These are phyloP conservation scores for Exophiala oligosperma DNA, from an alignment of 2,329 filamentous ascomycete genomes.

Conservation along the genomic window DNA sequence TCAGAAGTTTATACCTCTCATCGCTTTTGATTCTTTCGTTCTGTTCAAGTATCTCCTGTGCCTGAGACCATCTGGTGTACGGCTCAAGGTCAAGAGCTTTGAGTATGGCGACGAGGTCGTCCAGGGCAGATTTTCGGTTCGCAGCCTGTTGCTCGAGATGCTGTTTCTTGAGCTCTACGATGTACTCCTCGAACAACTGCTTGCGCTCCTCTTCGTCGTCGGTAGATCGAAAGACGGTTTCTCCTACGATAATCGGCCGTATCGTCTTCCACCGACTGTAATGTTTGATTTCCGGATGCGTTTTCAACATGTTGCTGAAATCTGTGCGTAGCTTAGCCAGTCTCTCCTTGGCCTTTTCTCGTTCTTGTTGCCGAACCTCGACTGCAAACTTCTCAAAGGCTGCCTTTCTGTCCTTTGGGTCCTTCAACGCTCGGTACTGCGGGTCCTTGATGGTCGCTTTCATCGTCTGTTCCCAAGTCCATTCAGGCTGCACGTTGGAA, in stretches of 20 bases:
- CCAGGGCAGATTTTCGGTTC: slow-evolving; percentile 76
- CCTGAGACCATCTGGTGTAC: slow-evolving; percentile 92
- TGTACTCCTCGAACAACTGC: slow-evolving; percentile 91
- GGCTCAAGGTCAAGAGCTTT: slow-evolving; percentile 81
- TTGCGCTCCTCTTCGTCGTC: slow-evolving; percentile 84
- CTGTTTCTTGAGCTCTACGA: slow-evolving; percentile 76
- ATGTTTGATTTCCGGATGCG: slow-evolving; percentile 94
- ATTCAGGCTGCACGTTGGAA: slow-evolving; percentile 83
- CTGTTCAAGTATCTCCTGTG: slow-evolving; percentile 76
- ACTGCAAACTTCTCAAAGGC: slow-evolving; percentile 95
- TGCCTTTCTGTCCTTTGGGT: slow-evolving; percentile 83
- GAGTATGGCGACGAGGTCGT: slow-evolving; percentile 76
- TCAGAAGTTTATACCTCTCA: slow-evolving; percentile 81
- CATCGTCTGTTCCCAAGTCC: slow-evolving; percentile 89
- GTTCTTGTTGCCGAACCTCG: slow-evolving; percentile 87
- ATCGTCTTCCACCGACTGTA: slow-evolving; percentile 98
- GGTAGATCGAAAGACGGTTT: slow-evolving; percentile 92
- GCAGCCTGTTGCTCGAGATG: slow-evolving; percentile 74
- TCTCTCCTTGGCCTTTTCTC: slow-evolving; percentile 90
- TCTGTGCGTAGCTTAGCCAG: slow-evolving; percentile 87
- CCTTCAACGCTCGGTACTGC: slow-evolving; percentile 89
- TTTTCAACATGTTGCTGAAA: slow-evolving; percentile 93
- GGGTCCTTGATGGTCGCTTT: slow-evolving; percentile 83
- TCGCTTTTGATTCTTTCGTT: slow-evolving; percentile 77
- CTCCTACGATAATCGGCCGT: slow-evolving; percentile 87